Base-by-base conservation (phyloP, 2,329 filamentous ascomycete genomes). In the Colletotrichum endophyticum region DNA sequence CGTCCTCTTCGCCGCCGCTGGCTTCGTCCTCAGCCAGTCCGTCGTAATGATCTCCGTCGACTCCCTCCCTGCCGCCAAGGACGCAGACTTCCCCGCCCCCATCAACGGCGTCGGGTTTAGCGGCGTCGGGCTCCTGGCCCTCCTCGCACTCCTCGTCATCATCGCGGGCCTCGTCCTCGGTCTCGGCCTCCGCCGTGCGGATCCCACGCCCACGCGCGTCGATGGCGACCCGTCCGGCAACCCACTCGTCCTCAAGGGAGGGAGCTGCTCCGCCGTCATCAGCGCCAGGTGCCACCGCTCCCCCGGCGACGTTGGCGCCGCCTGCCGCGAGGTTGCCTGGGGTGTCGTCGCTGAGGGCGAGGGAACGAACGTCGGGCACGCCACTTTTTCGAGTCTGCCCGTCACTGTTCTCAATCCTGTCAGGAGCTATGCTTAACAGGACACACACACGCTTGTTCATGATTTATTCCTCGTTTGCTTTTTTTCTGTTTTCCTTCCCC, bases 221-320 rank as follows among this genome's bases (percentile, higher is more conserved):
- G 82, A 84, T 72, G 85, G 84, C 57, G 79, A 80, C 12, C 82
- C 82, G 22, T 80, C 83, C 19, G 88, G 87, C 2, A 91, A 91
- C 82, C 89, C 89, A 27, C 85, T 91, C 28, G 84, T 84, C 3
- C 79, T 91, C 44, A 81, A 80, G 27, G 88, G 86, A 34, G 89
- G 89, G 13, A 84, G 85, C 57, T 91, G 89, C 82, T 89, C 87
- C 76, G 89, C 88, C 11, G 89, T 90, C n/a, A 80, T 91, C 77
- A 87, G 86, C 80, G 85, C 89, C 28, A 82, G 86, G 66, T 90
- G 89, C 81, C 89, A 90, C 72, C 82, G 85, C 7, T 78, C 81
- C 22, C 80, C 79, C 11, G 82, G 81, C 53, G 80, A 80, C 66
- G 78, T 78, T 25, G 82, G 80, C 78, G 77, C 89, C 71, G 86